Evolutionary conservation across 192 early-diverging fungal species (phyloP).

Genomic region (Polychytrium aggregatum): DNA sequence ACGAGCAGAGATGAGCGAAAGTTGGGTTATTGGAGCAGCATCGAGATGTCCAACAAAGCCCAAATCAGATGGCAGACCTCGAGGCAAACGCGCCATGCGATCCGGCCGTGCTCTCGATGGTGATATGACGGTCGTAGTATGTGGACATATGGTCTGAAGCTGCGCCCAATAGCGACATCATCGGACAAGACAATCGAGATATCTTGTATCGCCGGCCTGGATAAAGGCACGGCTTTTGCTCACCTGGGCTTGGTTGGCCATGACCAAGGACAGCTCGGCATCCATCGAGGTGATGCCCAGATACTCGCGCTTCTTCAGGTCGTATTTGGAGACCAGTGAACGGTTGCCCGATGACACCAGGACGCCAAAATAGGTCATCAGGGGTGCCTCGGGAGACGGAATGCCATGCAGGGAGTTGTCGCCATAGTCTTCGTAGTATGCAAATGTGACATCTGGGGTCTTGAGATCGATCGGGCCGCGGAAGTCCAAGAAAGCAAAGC

Average conservation of each 20-base stretch:
- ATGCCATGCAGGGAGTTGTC: constrained; percentile 4
- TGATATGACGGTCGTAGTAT: neutral
- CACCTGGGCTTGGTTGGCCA: constrained; percentile 90
- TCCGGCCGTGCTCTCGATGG: no score
- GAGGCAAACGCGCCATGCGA: no score
- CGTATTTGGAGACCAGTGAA: constrained; percentile 65
- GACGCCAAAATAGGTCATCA: constrained; percentile 10
- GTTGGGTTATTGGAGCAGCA: no score
- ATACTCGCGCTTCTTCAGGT: constrained; percentile 91
- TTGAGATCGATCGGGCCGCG: constrained; percentile 76
- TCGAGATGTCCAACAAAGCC: no score
- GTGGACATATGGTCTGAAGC: no score
- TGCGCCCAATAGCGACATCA: neutral
- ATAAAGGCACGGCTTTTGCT: constrained; percentile 7
- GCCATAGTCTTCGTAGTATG: constrained; percentile 64
- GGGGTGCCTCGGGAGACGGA: constrained; percentile 7
- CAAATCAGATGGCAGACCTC: no score
- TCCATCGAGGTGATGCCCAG: constrained; percentile 98
- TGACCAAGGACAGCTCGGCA: constrained; percentile 89
- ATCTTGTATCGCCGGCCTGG: neutral
- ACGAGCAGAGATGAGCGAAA: neutral
- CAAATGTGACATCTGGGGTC: constrained; percentile 62
- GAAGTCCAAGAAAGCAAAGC: constrained; percentile 75
- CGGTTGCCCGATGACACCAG: constrained; percentile 55
- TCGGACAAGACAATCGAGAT: neutral